Base-by-base conservation (phyloP, 805 yeast species). In the Candida andamanensis region DNA sequence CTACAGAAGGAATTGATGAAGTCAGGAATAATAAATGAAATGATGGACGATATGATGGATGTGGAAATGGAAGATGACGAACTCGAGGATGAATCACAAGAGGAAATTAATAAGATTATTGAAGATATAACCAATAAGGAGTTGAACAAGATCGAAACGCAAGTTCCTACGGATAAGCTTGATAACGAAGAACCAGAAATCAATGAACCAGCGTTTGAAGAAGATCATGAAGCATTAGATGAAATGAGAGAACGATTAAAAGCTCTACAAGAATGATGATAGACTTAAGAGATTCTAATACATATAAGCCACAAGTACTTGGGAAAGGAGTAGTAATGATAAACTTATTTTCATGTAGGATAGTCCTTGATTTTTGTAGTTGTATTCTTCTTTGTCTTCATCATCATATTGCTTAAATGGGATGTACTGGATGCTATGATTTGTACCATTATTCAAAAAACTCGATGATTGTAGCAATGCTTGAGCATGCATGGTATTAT, bases 21-120 rank as follows among this genome's bases (percentile, higher is more conserved):
- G 56, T 75, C 84, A 9, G 92, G 92, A 0, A 74, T 92, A 27
- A 86, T 92, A 33, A 85, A 85, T 44, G 98, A 92, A 52, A 92
- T 92, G 97, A 80, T 89, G 52, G 86, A 84, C 36, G 99, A 92
- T 51, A 78, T 85, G 40, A 67, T 90, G 38, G 97, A 89, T 39
- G 58, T 67, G 30, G 59, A 75, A 36, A 79, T 72, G 14, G 85
- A 79, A 18, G 80, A 72, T 29, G 36, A 33, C 7, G 84, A 77
- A 37, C 69, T 74, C 25, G 80, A 73, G 33, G 68, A 67, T 25
- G 90, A 83, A 34, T 80, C 78, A 13, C 83, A 76, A 41, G 77
- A 75, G 18, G 72, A 71, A 46, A 79, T 85, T 14, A 76, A 81
- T 38, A 74, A 76, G 53, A 75, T 85, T 23, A 65, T 65, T 26